These are phyloP conservation scores for Fragosphaeria purpurea DNA, from an alignment of 2,329 filamentous ascomycete species.

Conservation along the genomic window DNA sequence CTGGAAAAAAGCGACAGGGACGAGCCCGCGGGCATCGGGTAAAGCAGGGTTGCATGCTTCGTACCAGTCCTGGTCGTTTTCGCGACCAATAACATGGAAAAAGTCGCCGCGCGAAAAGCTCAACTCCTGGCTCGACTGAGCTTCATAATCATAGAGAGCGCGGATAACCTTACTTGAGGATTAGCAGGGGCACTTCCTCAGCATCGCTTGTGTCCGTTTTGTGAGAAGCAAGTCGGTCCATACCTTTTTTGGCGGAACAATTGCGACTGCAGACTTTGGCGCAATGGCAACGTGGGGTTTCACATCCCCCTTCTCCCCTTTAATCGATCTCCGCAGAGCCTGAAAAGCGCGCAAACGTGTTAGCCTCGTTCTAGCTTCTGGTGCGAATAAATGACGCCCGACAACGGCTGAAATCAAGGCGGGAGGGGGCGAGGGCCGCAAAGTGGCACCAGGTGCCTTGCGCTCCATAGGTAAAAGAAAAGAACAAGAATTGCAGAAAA, in stretches of 20 bases:
- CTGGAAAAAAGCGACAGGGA: slow-evolving; percentile 91
- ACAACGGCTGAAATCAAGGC: not conserved
- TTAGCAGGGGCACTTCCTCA: not conserved
- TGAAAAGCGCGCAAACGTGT: slow-evolving; percentile 39
- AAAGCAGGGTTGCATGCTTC: slow-evolving; percentile 93
- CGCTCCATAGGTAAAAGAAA: no score
- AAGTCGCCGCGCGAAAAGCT: slow-evolving; percentile 94
- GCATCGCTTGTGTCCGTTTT: not conserved
- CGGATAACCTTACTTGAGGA: slow-evolving; percentile 61
- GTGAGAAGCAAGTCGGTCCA: slow-evolving; percentile 14
- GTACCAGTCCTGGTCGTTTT: slow-evolving; percentile 94
- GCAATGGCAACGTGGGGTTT: slow-evolving; percentile 66
- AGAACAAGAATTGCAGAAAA: no score
- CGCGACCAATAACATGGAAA: slow-evolving; percentile 92
- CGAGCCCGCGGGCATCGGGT: slow-evolving; percentile 77
- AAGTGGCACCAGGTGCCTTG: not conserved
- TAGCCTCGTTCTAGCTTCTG: slow-evolving; percentile 20
- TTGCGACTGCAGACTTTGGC: slow-evolving; percentile 77
- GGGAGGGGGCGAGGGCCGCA: not conserved
- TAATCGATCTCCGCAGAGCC: slow-evolving; percentile 80
- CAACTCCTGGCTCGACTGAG: slow-evolving; percentile 66
- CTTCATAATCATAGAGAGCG: slow-evolving; percentile 87
- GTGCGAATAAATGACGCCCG: not conserved
- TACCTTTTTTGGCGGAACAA: slow-evolving; percentile 90
- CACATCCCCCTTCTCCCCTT: slow-evolving; percentile 67